Base-by-base conservation (phyloP, 2,329 filamentous ascomycete species). In the Bertia moriformis region DNA sequence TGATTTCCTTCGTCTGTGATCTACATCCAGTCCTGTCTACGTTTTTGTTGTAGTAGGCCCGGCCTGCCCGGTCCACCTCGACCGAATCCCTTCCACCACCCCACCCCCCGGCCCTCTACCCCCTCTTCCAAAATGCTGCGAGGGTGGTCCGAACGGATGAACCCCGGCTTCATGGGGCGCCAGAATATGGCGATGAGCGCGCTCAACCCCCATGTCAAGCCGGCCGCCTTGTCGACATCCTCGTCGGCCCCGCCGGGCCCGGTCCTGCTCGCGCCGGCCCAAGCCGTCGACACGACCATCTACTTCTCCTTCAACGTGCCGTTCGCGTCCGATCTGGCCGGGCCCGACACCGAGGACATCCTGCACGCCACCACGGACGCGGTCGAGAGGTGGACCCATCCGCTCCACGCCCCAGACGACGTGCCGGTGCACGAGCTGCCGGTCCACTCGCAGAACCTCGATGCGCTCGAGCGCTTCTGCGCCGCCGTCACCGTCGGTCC, bases 261-360 rank as follows among this genome's bases (percentile, higher is more conserved):
- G 43, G 63, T 72, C 42, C 66, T 74, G 46, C 65, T 76, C 54
- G 69, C 78, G 50, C 78, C 82, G 47, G 75, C 81, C 42, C 77
- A 80, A 46, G 68, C 79, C 45, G 71, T 80, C 54, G 83, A 89
- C 56, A 69, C 79, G 39, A 78, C 77, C 47, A 84, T 96, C 60
- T 86, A 93, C 61, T 81, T 94, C 58, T 89, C 86, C 47, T 96
- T 98, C 77, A 96, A 95, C 57, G 83, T 98, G 38, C 91, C 91
- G 44, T 95, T 96, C 62, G 80, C 87, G 49, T 93, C 85, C 46
- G 88, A 88, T 52, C 77, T 98, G 44, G 75, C 84, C 45, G 91
- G 91, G 20, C 91, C 91, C 46, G 87, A 96, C 53, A 83, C 83
- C 48, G 87, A 95, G 59, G 88, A 96, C 60, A 85, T 98, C 51